Evolutionary conservation across 202 grass and related monocot genomes (phyloP).

Genomic region (Panicum virgatum): DNA sequence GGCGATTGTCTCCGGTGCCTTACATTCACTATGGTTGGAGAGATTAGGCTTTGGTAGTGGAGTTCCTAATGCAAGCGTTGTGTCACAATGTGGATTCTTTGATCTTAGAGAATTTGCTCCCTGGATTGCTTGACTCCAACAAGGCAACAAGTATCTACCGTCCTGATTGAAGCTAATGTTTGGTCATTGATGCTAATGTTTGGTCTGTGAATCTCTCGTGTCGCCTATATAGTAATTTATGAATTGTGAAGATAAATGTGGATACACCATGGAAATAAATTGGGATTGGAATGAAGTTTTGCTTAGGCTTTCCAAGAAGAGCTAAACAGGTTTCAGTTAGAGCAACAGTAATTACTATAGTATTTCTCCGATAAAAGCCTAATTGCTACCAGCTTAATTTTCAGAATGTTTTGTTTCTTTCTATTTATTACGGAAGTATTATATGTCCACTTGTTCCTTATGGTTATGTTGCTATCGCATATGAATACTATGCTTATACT

Average conservation of each 20-base stretch:
- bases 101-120: constrained; percentile 11
- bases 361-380: constrained; percentile 4
- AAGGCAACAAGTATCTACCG: neutral
- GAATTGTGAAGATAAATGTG: constrained; percentile 1
- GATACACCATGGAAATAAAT: neutral
- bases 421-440: neutral
- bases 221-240: constrained; percentile 9
- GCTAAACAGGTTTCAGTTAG: neutral
- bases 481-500: neutral
- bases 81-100: neutral
- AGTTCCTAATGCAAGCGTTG: neutral
- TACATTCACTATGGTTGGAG: neutral
- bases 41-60: neutral
- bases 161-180: neutral
- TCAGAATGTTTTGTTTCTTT: neutral
- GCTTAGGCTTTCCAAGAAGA: neutral
- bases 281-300: neutral
- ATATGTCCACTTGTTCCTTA: neutral
- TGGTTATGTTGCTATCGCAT: neutral
- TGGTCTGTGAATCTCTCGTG: neutral
- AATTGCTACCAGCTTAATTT: neutral
- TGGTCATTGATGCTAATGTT: neutral
- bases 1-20: neutral
- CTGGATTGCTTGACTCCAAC: neutral
- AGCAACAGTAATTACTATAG: neutral